phyloP scores from a whole-genome alignment of 139 green algal genomes.

The Ettlia oleoabundans region DNA sequence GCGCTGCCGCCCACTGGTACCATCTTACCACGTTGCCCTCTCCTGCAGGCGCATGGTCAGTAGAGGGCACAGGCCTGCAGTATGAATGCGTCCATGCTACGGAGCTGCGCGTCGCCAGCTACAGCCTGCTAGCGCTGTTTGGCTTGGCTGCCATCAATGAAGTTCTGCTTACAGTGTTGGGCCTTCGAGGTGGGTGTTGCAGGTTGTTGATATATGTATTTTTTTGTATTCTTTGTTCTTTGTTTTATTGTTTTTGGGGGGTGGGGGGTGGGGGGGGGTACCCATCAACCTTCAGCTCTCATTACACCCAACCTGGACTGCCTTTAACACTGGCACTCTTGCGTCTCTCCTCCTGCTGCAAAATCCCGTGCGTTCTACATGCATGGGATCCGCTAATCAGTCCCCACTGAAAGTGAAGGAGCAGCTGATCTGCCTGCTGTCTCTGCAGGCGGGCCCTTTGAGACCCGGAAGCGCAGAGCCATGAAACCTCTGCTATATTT shows the following conservation, averaged over 20 bases:
- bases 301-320: no score
- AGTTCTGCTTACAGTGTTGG: not conserved
- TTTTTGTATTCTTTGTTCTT: no score
- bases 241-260: no score
- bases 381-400: not conserved
- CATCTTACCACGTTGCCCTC: not conserved
- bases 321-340: not conserved
- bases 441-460: slow-evolving; percentile 20
- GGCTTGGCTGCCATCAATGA: slow-evolving; percentile 1
- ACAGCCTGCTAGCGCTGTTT: slow-evolving; percentile 19
- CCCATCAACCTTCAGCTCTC: no score
- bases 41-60: slow-evolving; percentile 10
- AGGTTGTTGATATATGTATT: no score
- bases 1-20: not conserved
- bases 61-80: slow-evolving; percentile 6
- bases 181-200: slow-evolving; percentile 21
- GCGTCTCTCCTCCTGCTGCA: no score
- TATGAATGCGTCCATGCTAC: slow-evolving; percentile 17
- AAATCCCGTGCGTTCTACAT: not conserved
- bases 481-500: slow-evolving; percentile 18
- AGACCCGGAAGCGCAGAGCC: slow-evolving; percentile 5
- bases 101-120: slow-evolving; percentile 3
- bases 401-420: not conserved
- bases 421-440: not conserved
- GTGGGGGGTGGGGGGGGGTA: no score